Percentiles rank a stretch among this genome's conserved stretches.
Evolutionary conservation across 192 early-diverging fungal genomes (phyloP).

Genomic region (Gamsiella multidivaricata): DNA sequence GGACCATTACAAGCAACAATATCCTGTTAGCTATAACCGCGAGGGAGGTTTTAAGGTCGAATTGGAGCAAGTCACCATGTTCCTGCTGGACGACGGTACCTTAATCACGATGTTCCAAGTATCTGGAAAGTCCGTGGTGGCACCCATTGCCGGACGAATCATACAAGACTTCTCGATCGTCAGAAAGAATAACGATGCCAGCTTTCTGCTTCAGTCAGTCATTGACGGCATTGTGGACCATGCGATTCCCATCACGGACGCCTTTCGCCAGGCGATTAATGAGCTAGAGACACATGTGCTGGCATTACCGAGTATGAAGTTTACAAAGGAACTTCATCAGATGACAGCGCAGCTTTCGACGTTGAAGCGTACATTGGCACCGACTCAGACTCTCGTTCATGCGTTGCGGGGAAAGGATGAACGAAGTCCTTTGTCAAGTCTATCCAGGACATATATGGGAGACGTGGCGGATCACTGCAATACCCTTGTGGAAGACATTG

Average conservation of each 20-base stretch:
- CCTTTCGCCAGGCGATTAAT: conserved; percentile 54
- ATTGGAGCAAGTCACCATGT: conserved; percentile 56
- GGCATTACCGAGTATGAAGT: conserved; percentile 52
- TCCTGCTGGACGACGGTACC: conserved; percentile 48
- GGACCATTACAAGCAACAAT: conserved; percentile 36
- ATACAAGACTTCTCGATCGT: conserved; percentile 36
- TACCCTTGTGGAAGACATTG: conserved; percentile 62
- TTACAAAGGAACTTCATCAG: conserved; percentile 56
- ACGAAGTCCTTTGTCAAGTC: conserved; percentile 31
- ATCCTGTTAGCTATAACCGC: background rate
- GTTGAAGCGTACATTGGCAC: conserved; percentile 58
- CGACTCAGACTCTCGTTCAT: conserved; percentile 57
- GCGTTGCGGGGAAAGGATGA: conserved; percentile 50
- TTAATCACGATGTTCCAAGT: conserved; percentile 56
- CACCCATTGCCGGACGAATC: conserved; percentile 50
- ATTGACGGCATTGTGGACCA: conserved; percentile 62
- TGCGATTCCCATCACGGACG: conserved; percentile 58
- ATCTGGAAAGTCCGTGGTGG: conserved; percentile 48
- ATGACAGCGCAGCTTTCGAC: conserved; percentile 57
- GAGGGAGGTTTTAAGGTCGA: conserved; percentile 11
- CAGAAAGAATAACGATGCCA: conserved; percentile 50
- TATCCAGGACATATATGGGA: conserved; percentile 58
- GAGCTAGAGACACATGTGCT: conserved; percentile 55
- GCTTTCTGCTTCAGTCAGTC: conserved; percentile 57
- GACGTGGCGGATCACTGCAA: conserved; percentile 64